Evolutionary conservation across 805 yeast genomes (phyloP).

Genomic region (Wickerhamiella azymoides): DNA sequence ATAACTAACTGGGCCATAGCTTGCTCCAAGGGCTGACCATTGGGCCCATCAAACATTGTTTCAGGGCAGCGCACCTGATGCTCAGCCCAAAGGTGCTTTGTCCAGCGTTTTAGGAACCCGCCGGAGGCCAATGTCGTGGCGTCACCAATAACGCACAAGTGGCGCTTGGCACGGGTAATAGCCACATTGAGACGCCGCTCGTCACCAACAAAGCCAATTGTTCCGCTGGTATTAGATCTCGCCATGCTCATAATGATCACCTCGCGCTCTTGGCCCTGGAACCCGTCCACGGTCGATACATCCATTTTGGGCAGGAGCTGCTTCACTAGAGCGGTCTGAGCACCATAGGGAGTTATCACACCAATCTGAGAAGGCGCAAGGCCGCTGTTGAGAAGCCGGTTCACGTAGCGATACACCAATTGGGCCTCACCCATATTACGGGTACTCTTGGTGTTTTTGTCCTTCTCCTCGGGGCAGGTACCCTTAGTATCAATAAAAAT

Average conservation of each 20-base stretch:
- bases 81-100: too few species aligned
- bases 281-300: constrained; percentile 78
- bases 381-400: not conserved
- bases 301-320: constrained; percentile 30
- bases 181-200: constrained; percentile 31
- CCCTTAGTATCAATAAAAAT: not conserved
- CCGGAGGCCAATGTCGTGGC: constrained; percentile 17
- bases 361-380: not conserved
- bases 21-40: not conserved
- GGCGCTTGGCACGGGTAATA: constrained; percentile 32
- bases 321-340: not conserved
- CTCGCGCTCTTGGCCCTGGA: constrained; percentile 79
- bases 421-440: not conserved
- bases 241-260: constrained; percentile 76
- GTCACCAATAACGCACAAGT: constrained; percentile 33
- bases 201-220: constrained; percentile 9
- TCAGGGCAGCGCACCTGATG: not conserved
- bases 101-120: too few species aligned
- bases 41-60: not conserved
- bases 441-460: not conserved
- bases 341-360: not conserved
- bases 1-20: not conserved
- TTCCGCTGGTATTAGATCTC: constrained; percentile 34
- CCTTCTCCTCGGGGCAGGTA: not conserved
- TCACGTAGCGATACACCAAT: not conserved